Conservation (phyloP, 805 yeast species). For the Saturnispora gosingensis region DNA sequence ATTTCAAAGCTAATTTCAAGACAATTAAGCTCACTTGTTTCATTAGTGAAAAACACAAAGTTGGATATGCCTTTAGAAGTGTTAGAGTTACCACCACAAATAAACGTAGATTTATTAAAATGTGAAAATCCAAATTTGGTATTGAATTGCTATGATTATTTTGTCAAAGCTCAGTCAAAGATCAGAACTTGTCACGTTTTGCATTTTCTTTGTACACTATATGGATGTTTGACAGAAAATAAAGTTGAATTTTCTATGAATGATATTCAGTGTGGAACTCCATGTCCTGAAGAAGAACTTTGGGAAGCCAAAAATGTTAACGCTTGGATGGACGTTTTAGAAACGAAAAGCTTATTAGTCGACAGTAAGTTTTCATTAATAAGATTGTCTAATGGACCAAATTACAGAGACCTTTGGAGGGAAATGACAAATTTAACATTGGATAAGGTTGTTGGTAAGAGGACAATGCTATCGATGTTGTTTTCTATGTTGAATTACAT, state of each 20-base stretch:
- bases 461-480: constrained; percentile 45
- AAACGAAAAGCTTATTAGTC: constrained; percentile 30
- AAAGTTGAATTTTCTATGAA: constrained; percentile 30
- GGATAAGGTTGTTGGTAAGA: constrained; percentile 35
- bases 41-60: constrained; percentile 43
- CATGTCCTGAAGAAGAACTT: constrained; percentile 48
- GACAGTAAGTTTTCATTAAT: constrained; percentile 49
- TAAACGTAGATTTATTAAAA: constrained; percentile 16
- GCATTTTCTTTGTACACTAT: constrained; percentile 40
- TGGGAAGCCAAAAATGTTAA: constrained; percentile 44
- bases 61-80: constrained; percentile 42
- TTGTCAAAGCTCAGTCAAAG: constrained; percentile 45
- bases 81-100: constrained; percentile 34
- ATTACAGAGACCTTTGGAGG: constrained; percentile 44
- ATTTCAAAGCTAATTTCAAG: constrained; percentile 39
- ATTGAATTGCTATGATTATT: constrained; percentile 40
- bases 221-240: constrained; percentile 37
- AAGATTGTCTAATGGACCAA: constrained; percentile 45
- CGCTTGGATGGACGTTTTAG: constrained; percentile 43
- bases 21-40: constrained; percentile 45
- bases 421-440: constrained; percentile 35
- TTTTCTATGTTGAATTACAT: constrained; percentile 62
- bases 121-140: constrained; percentile 19
- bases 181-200: constrained; percentile 45
- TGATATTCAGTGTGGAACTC: constrained; percentile 55